Evolutionary conservation across 2,329 filamentous ascomycete species (phyloP).

Genomic region (Dothideomycetes sp.): DNA sequence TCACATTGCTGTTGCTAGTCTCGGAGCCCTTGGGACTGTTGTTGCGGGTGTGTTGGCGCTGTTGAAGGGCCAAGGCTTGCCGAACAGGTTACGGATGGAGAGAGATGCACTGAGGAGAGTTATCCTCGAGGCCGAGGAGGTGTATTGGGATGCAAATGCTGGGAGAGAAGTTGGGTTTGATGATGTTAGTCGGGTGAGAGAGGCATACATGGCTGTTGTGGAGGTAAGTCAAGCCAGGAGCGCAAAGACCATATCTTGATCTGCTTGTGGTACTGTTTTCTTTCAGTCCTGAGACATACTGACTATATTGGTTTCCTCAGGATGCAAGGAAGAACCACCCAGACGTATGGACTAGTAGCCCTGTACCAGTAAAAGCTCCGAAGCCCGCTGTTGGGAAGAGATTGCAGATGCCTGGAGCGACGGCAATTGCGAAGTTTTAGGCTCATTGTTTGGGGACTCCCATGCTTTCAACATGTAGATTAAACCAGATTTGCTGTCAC

Average conservation of each 20-base stretch:
- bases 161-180: slow-evolving; percentile 23
- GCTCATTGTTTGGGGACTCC: too few relatives aligned
- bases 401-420: slow-evolving; percentile 2
- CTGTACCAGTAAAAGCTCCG: slow-evolving; percentile 4
- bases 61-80: slow-evolving; percentile 29
- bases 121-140: slow-evolving; percentile 27
- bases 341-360: slow-evolving; percentile 24
- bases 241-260: too few relatives aligned
- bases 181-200: slow-evolving; percentile 27
- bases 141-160: slow-evolving; percentile 28
- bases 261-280: too few relatives aligned
- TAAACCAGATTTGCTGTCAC: too few relatives aligned
- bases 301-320: too few relatives aligned
- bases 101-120: slow-evolving; percentile 25
- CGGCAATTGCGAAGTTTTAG: slow-evolving; percentile 6
- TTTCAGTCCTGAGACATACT: too few relatives aligned
- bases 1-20: slow-evolving; percentile 24
- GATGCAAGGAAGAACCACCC: slow-evolving; percentile 28
- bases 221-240: too few relatives aligned
- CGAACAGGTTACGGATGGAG: slow-evolving; percentile 27
- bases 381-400: slow-evolving; percentile 2
- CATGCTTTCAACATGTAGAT: too few relatives aligned
- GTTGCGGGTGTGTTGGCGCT: slow-evolving; percentile 26
- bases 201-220: slow-evolving; percentile 25
- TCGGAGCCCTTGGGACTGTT: slow-evolving; percentile 27